Conservation (phyloP, 2,329 filamentous ascomycete genomes). For the Chrysoporthe puriensis region DNA sequence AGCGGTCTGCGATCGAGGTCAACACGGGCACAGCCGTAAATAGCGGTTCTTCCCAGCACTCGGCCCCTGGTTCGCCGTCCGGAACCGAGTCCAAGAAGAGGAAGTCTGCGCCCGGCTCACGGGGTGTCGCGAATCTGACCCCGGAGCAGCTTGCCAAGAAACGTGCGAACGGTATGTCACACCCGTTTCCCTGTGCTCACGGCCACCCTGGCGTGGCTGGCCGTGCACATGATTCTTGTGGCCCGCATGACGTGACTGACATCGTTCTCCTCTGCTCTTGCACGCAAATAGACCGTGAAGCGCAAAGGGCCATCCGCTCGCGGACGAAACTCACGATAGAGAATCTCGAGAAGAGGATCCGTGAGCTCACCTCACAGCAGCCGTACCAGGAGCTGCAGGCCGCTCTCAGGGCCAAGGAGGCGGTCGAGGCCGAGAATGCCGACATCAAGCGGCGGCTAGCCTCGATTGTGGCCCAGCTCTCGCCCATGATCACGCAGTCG, state of each 20-base stretch:
- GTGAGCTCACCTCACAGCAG: conserved; percentile 76
- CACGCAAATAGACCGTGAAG: conserved; percentile 71
- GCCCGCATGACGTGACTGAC: neutral
- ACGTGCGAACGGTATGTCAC: conserved; percentile 56
- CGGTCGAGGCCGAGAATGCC: conserved; percentile 76
- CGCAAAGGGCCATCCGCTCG: conserved; percentile 82
- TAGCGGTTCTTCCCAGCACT: conserved; percentile 14
- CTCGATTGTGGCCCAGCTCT: conserved; percentile 64
- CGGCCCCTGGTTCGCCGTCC: conserved; percentile 18
- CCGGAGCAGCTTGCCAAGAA: conserved; percentile 75
- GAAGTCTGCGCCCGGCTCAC: conserved; percentile 48
- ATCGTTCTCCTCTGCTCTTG: neutral
- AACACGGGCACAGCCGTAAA: conserved; percentile 6
- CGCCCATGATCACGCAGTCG: conserved; percentile 50
- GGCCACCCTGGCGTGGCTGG: neutral
- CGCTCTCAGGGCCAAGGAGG: conserved; percentile 75
- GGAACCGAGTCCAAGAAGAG: conserved; percentile 46
- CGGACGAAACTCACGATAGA: conserved; percentile 82
- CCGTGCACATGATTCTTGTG: neutral
- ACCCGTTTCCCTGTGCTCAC: neutral
- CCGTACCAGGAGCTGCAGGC: conserved; percentile 83
- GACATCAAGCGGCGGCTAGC: conserved; percentile 73
- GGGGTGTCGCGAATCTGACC: conserved; percentile 66
- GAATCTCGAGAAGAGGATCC: conserved; percentile 70
- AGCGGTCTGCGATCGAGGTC: conserved; percentile 18